Percentiles rank a stretch among this genome's conserved stretches.
Conservation (phyloP, 2,329 filamentous ascomycete species). For the Fusarium vanettenii region DNA sequence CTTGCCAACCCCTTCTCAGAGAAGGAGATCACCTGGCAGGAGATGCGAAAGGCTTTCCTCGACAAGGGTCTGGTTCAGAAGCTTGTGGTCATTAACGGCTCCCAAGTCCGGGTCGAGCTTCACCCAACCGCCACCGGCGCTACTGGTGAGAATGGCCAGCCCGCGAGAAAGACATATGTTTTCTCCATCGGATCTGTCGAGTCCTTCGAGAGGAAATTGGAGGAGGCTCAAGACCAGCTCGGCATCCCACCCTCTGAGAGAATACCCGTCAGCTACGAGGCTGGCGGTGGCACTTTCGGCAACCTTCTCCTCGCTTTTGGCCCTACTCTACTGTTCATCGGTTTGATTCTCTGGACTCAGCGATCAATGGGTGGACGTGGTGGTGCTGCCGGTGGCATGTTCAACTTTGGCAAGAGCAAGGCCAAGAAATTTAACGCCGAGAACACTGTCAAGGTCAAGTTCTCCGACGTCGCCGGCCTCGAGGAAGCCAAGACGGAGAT, state of each 20-base stretch:
- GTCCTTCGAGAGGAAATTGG: conserved; percentile 88
- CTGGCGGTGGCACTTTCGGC: conserved; percentile 80
- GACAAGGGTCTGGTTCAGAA: conserved; percentile 97
- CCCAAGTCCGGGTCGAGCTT: conserved; percentile 81
- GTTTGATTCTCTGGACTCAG: conserved; percentile 82
- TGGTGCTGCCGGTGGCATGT: conserved; percentile 79
- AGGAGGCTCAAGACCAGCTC: conserved; percentile 88
- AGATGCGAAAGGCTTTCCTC: conserved; percentile 91
- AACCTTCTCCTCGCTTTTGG: conserved; percentile 82
- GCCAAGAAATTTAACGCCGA: conserved; percentile 99
- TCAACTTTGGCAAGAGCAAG: conserved; percentile 94
- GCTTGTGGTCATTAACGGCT: conserved; percentile 80
- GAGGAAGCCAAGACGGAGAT: conserved; percentile 98
- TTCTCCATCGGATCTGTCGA: conserved; percentile 97
- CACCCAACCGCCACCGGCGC: conserved; percentile 72
- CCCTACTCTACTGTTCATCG: conserved; percentile 88
- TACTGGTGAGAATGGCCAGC: conserved; percentile 42
- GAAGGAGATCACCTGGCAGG: conserved; percentile 95
- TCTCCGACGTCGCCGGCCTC: conserved; percentile 95
- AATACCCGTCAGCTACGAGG: conserved; percentile 90
- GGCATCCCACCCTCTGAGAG: conserved; percentile 87
- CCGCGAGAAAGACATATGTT: conserved; percentile 69
- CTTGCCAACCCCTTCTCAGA: conserved; percentile 57
- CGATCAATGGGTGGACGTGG: conserved; percentile 77
- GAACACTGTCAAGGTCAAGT: conserved; percentile 95